These are phyloP conservation scores for Penicillium occitanis DNA, from an alignment of 2,329 filamentous ascomycete genomes.

Conservation along the genomic window DNA sequence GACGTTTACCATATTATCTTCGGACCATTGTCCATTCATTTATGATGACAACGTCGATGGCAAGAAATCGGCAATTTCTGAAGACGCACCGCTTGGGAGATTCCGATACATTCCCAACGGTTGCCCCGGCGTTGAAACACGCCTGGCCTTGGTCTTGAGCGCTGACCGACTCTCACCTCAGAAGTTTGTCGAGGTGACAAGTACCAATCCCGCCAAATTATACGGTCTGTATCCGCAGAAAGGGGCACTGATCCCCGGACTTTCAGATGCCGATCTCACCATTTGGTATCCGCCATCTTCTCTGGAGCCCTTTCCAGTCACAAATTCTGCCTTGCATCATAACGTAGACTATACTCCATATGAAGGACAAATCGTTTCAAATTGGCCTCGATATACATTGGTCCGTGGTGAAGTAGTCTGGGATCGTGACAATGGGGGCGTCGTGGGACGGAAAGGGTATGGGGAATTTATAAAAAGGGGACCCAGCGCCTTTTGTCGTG, in stretches of 20 bases:
- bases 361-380: conserved; percentile 33
- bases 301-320: conserved; percentile 30
- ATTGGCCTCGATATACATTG: conserved; percentile 39
- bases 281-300: conserved; percentile 41
- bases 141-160: conserved; percentile 47
- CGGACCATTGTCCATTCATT: conserved; percentile 48
- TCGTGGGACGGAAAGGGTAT: conserved; percentile 16
- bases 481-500: conserved; percentile 1
- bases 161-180: conserved; percentile 34
- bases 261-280: conserved; percentile 45
- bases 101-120: conserved; percentile 62
- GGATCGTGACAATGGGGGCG: conserved; percentile 29
- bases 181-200: conserved; percentile 48
- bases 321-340: conserved; percentile 39
- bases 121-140: conserved; percentile 58
- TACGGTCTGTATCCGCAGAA: conserved; percentile 45
- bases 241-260: conserved; percentile 44
- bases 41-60: conserved; percentile 51
- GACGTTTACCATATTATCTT: conserved; percentile 56
- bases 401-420: conserved; percentile 36
- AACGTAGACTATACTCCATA: conserved; percentile 40
- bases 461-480: conserved; percentile 17
- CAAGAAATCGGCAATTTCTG: conserved; percentile 52
- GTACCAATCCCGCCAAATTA: conserved; percentile 46
- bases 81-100: conserved; percentile 45